Conservation (phyloP, 2,329 filamentous ascomycete species). For the Xylariaceae sp. region DNA sequence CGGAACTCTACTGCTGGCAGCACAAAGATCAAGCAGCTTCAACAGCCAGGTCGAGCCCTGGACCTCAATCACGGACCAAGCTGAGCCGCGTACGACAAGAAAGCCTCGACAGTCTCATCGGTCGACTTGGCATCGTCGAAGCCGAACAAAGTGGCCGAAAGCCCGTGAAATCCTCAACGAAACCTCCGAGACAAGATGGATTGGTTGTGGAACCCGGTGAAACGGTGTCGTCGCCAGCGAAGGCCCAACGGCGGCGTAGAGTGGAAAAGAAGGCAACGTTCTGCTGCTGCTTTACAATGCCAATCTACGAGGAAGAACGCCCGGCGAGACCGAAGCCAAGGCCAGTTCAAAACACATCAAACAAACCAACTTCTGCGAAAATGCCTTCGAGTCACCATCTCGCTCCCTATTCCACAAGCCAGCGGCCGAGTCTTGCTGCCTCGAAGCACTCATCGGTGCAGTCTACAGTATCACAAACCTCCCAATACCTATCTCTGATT, state of each 20-base stretch:
- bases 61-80: slow-evolving; percentile 41
- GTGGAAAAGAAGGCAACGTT: slow-evolving; percentile 35
- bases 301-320: slow-evolving; percentile 40
- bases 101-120: slow-evolving; percentile 84
- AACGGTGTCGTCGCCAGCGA: slow-evolving; percentile 16
- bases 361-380: slow-evolving; percentile 28
- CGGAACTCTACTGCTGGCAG: slow-evolving; percentile 85
- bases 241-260: slow-evolving; percentile 28
- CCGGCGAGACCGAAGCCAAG: slow-evolving; percentile 46
- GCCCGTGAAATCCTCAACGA: slow-evolving; percentile 17
- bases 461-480: slow-evolving; percentile 35
- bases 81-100: slow-evolving; percentile 63
- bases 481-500: slow-evolving; percentile 63
- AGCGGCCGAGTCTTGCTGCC: slow-evolving; percentile 26
- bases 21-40: slow-evolving; percentile 79
- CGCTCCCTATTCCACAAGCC: slow-evolving; percentile 26
- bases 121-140: slow-evolving; percentile 72
- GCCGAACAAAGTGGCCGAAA: slow-evolving; percentile 45
- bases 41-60: slow-evolving; percentile 46
- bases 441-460: slow-evolving; percentile 27
- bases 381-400: slow-evolving; percentile 29
- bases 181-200: slow-evolving; percentile 26
- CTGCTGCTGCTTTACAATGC: slow-evolving; percentile 54
- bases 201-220: slow-evolving; percentile 22
- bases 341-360: slow-evolving; percentile 41